Conservation (phyloP, 2,329 filamentous ascomycete species). For the Fusarium sp. region DNA sequence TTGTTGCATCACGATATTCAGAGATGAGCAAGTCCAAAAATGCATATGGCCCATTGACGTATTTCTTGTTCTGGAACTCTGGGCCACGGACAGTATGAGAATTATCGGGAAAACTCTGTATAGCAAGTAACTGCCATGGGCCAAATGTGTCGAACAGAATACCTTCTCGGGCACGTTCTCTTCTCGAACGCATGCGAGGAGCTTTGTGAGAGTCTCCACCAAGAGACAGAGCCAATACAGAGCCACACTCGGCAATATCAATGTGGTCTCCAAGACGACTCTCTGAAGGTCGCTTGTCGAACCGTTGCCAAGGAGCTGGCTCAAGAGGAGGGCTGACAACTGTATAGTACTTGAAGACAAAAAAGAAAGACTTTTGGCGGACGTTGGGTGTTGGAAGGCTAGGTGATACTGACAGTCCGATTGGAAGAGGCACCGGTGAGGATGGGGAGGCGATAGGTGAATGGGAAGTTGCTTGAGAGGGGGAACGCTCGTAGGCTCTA, state of each 20-base stretch:
- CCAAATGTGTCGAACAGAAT: conserved; percentile 69
- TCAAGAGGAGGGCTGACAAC: conserved; percentile 66
- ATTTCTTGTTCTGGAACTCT: conserved; percentile 64
- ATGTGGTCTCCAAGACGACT: conserved; percentile 62
- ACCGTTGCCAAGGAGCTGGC: conserved; percentile 71
- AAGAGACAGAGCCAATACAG: conserved; percentile 69
- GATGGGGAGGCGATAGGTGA: conserved; percentile 33
- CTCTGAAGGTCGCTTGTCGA: conserved; percentile 60
- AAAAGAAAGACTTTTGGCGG: conserved; percentile 69
- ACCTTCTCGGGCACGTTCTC: conserved; percentile 62
- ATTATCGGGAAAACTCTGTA: conserved; percentile 71
- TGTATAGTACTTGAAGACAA: conserved; percentile 75
- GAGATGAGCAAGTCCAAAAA: conserved; percentile 69
- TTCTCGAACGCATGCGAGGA: conserved; percentile 62
- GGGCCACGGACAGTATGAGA: conserved; percentile 67
- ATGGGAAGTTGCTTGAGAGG: conserved; percentile 21
- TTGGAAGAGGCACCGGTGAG: conserved; percentile 20
- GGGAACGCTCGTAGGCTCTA: conserved; percentile 58
- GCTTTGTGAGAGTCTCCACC: conserved; percentile 64
- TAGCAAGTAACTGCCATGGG: conserved; percentile 70
- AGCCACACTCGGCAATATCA: conserved; percentile 69
- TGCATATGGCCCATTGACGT: conserved; percentile 71
- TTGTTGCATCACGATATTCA: conserved; percentile 71
- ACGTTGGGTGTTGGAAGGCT: conserved; percentile 56
- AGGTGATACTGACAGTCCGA: conserved; percentile 20